Conservation (phyloP, 73 alveolate species). For the Paramecium sonneborni region DNA sequence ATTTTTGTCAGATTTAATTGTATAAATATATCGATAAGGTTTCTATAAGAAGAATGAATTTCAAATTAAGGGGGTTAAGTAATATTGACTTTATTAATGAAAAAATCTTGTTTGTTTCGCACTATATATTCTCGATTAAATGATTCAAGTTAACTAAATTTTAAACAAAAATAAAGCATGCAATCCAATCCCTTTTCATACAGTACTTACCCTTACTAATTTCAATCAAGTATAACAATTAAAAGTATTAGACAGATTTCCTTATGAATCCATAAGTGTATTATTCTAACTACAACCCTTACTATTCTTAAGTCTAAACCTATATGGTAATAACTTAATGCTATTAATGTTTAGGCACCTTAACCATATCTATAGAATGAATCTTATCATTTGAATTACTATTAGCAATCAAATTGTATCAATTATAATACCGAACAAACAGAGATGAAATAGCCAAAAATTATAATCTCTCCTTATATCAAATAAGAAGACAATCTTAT, state of each 20-base stretch:
- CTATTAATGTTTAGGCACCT: background rate
- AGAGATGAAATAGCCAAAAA: background rate
- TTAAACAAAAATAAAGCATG: constrained; percentile 54
- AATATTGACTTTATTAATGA: constrained; percentile 14
- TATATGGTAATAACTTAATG: background rate
- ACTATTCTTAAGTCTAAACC: background rate
- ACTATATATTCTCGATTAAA: constrained; percentile 10
- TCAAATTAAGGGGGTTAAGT: background rate
- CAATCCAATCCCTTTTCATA: constrained; percentile 38
- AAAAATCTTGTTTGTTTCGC: background rate
- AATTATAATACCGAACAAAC: background rate
- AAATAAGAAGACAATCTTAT: background rate
- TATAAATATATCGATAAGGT: background rate
- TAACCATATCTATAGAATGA: background rate
- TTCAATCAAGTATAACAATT: background rate
- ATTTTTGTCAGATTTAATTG: constrained; percentile 53
- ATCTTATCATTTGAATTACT: background rate
- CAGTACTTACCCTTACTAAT: background rate
- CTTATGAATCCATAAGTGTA: background rate
- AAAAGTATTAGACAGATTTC: background rate
- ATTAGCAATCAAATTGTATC: background rate
- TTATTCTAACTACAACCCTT: background rate
- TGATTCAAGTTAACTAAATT: background rate
- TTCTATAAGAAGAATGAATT: background rate
- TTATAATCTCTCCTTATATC: background rate